Conservation (phyloP, 164 flowering plant genomes). For the Vitis riparia region DNA sequence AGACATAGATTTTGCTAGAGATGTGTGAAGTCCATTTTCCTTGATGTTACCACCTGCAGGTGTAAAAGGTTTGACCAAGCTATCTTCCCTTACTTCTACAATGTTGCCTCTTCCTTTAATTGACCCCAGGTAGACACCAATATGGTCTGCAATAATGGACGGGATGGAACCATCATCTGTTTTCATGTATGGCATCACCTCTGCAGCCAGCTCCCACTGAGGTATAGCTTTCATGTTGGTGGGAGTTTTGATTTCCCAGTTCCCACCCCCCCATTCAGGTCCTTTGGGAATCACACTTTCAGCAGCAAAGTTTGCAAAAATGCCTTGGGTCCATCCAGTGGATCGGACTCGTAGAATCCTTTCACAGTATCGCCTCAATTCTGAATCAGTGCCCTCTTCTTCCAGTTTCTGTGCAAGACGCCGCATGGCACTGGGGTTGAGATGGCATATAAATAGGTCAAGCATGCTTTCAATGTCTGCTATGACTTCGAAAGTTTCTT, state of each 20-base stretch:
- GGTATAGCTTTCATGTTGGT: slow-evolving; percentile 72
- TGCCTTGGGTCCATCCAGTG: slow-evolving; percentile 99
- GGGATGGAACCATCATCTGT: slow-evolving; percentile 96
- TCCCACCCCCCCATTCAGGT: slow-evolving; percentile 99
- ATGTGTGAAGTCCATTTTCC: slow-evolving; percentile 41
- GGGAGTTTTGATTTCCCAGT: slow-evolving; percentile 99
- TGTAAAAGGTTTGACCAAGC: slow-evolving; percentile 73
- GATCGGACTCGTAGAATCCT: slow-evolving; percentile 94
- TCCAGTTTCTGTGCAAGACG: slow-evolving; percentile 97
- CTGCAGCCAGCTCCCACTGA: slow-evolving; percentile 95
- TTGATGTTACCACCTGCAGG: slow-evolving; percentile 46
- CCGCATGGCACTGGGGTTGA: slow-evolving; percentile 99
- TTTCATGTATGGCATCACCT: slow-evolving; percentile 98
- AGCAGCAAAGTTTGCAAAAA: slow-evolving; percentile 99
- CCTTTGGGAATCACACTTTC: slow-evolving; percentile 99
- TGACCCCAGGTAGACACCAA: slow-evolving; percentile 93
- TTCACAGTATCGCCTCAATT: slow-evolving; percentile 92
- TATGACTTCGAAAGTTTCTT: slow-evolving; percentile 98
- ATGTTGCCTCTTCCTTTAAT: slow-evolving; percentile 93
- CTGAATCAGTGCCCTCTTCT: slow-evolving; percentile 81
- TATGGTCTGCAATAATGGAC: slow-evolving; percentile 79
- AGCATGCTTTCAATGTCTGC: slow-evolving; percentile 95
- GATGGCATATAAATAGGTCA: slow-evolving; percentile 94
- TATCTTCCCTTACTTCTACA: slow-evolving; percentile 87
- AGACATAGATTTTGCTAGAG: slow-evolving; percentile 36